Evolutionary conservation across 306 rosid genomes (phyloP), one percentile per base, ranked within the genome.

Genomic region (Castanea sativa): DNA sequence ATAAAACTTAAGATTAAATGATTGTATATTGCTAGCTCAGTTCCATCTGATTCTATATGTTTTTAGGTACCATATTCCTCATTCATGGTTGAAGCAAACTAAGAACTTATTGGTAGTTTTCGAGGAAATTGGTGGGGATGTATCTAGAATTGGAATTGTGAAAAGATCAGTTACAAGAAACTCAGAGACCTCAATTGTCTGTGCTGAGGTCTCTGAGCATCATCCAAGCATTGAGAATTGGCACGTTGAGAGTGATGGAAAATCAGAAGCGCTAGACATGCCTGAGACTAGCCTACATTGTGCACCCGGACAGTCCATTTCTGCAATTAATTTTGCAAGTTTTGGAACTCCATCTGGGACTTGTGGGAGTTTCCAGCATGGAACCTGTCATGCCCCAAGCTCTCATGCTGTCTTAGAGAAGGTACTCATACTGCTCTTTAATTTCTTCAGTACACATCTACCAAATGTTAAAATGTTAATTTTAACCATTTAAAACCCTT

Each of bases 11-110:
- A 27, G 21, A 13, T 25, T 7, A 55, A 35, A n/a, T 18, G 60
- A 33, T 51, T 52, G 20, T 41, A 29, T 3, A 6, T 38, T 10
- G 52, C 61, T 19, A 49, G 55, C 71, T 35, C 14, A 6, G 16
- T 20, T 23, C 49, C 15, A 43, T 61, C 61, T 60, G 15, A 27
- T 18, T 15, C 71, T 27, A 41, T 51, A 81, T 81, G 76, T 87
- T 76, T 19, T 82, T 82, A 93, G 98, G 97, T 93, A 93, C 85
- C 97, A 93, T 41, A 91, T 91, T 55, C 98, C 97, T 25, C 86
- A 89, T 57, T 90, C 98, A 65, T 93, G 97, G 97, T 64, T 93
- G 87, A 91, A 88, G 85, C 89, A 89, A 55, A 79, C 86, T 9
- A 82, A 85, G 51, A 93, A 93, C 77, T 84, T 86, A 2, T 57